A percentile compares a stretch with the other conserved stretches of the same genome.
Evolutionary conservation across 208 protist genomes (phyloP).

Genomic region (Plasmodiophora brassicae): DNA sequence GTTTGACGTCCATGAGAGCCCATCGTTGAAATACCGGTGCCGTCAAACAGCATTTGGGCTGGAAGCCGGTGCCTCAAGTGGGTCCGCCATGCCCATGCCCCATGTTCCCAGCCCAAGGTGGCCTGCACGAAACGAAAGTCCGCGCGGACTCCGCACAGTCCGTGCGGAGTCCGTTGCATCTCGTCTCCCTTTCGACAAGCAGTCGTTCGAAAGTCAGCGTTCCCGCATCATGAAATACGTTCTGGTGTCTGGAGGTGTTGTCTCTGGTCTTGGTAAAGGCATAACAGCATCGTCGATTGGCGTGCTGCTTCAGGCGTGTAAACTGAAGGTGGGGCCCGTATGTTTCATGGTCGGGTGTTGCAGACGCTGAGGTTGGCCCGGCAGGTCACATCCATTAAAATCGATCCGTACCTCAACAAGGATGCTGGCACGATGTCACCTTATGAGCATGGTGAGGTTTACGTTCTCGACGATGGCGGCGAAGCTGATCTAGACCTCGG

Average conservation of each 20-base stretch:
- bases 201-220: too few relatives aligned
- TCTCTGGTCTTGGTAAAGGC: conserved; percentile 96
- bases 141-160: too few relatives aligned
- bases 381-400: conserved; percentile 93
- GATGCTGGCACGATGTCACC: conserved; percentile 80
- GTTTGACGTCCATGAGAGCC: too few relatives aligned
- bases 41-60: too few relatives aligned
- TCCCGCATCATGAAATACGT: conserved; percentile 32
- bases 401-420: conserved; percentile 94
- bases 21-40: too few relatives aligned
- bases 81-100: too few relatives aligned
- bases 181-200: too few relatives aligned
- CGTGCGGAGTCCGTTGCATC: too few relatives aligned
- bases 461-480: conserved; percentile 96
- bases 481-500: conserved; percentile 62
- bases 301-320: conserved; percentile 49
- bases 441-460: conserved; percentile 84
- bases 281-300: conserved; percentile 74
- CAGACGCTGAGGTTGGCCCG: conserved; percentile 77
- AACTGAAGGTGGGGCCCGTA: conserved; percentile 50
- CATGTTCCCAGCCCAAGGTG: too few relatives aligned
- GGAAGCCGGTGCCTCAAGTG: too few relatives aligned
- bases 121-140: too few relatives aligned
- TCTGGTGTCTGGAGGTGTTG: conserved; percentile 72
- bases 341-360: conserved; percentile 73